These are phyloP conservation scores for Aurifilum marmelostoma DNA, from an alignment of 2,329 filamentous ascomycete species.

Conservation along the genomic window DNA sequence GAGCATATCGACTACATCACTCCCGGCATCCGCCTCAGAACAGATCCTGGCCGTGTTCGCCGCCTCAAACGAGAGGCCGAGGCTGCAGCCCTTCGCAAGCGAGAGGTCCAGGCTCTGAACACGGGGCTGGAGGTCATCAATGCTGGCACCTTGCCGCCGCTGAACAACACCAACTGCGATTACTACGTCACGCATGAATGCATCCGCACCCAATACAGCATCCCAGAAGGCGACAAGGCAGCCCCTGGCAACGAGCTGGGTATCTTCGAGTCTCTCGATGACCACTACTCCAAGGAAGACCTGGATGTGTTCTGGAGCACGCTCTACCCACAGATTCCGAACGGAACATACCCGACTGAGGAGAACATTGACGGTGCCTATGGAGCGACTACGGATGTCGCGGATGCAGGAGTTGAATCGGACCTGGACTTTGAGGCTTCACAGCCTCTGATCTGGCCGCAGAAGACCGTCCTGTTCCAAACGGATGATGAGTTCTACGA, in stretches of 20 bases:
- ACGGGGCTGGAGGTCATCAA: conserved; percentile 13
- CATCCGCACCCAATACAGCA: conserved; percentile 22
- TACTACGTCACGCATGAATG: conserved; percentile 24
- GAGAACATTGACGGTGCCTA: conserved; percentile 33
- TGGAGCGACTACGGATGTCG: conserved; percentile 21
- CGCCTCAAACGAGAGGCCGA: conserved; percentile 24
- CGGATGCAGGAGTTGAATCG: conserved; percentile 37
- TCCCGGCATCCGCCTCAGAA: conserved; percentile 52
- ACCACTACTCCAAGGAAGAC: conserved; percentile 20
- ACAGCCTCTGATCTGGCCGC: conserved; percentile 54
- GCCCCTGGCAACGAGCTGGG: conserved; percentile 21
- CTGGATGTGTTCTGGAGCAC: conserved; percentile 20
- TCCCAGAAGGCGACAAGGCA: conserved; percentile 14
- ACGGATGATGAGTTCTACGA: conserved; percentile 37
- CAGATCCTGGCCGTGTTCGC: conserved; percentile 20
- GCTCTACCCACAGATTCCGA: conserved; percentile 30
- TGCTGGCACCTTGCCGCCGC: conserved; percentile 9
- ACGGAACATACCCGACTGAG: conserved; percentile 34
- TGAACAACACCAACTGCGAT: conserved; percentile 21
- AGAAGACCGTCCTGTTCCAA: conserved; percentile 41
- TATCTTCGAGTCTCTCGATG: conserved; percentile 21
- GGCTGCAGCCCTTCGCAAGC: conserved; percentile 22
- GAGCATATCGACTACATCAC: conserved; percentile 57
- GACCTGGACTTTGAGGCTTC: conserved; percentile 53
- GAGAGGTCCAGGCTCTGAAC: conserved; percentile 23